Evolutionary conservation across 2,329 filamentous ascomycete genomes (phyloP).

Genomic region (Westerdykella ornata): DNA sequence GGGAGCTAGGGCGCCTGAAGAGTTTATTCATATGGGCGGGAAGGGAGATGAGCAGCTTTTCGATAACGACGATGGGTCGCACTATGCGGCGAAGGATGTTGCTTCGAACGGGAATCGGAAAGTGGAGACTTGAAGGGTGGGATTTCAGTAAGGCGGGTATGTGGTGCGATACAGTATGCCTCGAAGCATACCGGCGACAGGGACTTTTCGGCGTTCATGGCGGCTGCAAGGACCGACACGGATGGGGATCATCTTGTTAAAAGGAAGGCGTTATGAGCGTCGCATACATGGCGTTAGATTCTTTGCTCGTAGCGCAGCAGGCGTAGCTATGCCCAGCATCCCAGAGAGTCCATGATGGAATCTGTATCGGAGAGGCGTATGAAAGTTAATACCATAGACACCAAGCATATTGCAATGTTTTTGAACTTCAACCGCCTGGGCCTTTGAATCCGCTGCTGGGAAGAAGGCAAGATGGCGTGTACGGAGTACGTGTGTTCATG

Average conservation of each 20-base stretch:
- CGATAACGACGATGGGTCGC: slow-evolving; percentile 51
- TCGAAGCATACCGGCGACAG: too few relatives aligned
- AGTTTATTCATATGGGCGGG: slow-evolving; percentile 80
- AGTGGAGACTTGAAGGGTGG: slow-evolving; percentile 1
- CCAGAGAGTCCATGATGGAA: too few relatives aligned
- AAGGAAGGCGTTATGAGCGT: too few relatives aligned
- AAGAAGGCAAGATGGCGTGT: not conserved
- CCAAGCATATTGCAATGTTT: too few relatives aligned
- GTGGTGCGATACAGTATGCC: not conserved
- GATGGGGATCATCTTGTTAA: too few relatives aligned
- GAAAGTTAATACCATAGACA: too few relatives aligned
- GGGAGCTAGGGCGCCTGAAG: slow-evolving; percentile 58
- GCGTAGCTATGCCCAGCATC: too few relatives aligned
- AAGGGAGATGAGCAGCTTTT: slow-evolving; percentile 78
- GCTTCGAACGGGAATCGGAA: slow-evolving; percentile 1
- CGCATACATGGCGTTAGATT: too few relatives aligned
- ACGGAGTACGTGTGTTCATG: slow-evolving; percentile 9
- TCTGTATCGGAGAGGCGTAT: too few relatives aligned
- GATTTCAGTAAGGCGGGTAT: not conserved
- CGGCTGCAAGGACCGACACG: too few relatives aligned
- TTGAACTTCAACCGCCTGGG: too few relatives aligned
- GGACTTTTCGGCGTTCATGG: not conserved
- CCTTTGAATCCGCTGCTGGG: not conserved
- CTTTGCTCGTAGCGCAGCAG: too few relatives aligned
- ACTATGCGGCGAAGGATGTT: slow-evolving; percentile 26